Evolutionary conservation across 305 asterid species (phyloP), one percentile per base, ranked within the genome.

Genomic region (Fraxinus floribunda): DNA sequence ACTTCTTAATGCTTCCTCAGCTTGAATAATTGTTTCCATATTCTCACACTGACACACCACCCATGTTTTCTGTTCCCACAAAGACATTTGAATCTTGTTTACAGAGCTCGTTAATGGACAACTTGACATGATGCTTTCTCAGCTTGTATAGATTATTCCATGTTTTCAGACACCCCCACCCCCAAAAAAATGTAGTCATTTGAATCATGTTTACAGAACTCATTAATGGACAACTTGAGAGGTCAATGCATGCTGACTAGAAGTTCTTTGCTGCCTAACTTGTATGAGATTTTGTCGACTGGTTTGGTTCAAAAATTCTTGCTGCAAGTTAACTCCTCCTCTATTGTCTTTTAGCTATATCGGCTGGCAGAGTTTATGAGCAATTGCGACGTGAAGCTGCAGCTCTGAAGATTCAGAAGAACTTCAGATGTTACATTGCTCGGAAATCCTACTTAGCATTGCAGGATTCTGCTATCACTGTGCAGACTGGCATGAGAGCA

Each of bases 401-500:
- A 32, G 94, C 97, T 32, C 78, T 95, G 73, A 94, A 92, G 95
- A 92, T 97, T 78, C 98, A 97, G 91, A 97, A 93, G 97, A 92
- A 91, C 88, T 95, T 89, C 93, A 88, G 97, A 81, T 86, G 96
- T 85, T 85, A 86, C 84, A 90, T 88, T 84, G 91, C 95, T 75
- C 80, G 89, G 87, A 86, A 70, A 88, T 89, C 96, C 80, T 94
- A 93, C 92, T 81, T 81, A 75, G 86, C 87, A 26, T 84, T 97
- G 92, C 90, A 81, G 85, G 77, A 84, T 82, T 95, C 97, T 75
- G 90, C 97, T 71, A 85, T 92, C 81, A 85, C 85, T 60, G 77
- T 97, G 87, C 99, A 97, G 92, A 91, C 95, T 80, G 98, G 99
- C 84, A 92, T 93, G 98, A 92, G 98, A 89, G 95, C 97, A 34